These are phyloP conservation scores for Aspergillus pseudoviridinutans DNA, from an alignment of 2,329 filamentous ascomycete genomes.

Conservation along the genomic window DNA sequence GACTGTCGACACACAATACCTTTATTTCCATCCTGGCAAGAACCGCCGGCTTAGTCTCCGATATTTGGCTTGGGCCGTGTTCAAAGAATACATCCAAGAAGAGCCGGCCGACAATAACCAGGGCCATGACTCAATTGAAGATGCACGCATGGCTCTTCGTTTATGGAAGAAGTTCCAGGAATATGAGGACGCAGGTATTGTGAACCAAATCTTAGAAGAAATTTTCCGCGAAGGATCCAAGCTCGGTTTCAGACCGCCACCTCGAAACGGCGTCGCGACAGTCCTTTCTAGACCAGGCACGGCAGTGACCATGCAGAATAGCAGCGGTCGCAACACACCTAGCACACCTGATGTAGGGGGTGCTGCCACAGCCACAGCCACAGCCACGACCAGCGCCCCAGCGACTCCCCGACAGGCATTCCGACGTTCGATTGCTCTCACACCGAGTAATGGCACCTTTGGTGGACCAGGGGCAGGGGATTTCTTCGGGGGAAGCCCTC, in stretches of 20 bases:
- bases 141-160: constrained; percentile 84
- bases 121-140: constrained; percentile 88
- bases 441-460: constrained; percentile 41
- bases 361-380: constrained; percentile 12
- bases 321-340: constrained; percentile 41
- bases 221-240: constrained; percentile 68
- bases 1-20: constrained; percentile 88
- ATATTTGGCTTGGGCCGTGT: constrained; percentile 84
- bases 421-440: constrained; percentile 39
- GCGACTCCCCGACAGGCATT: constrained; percentile 41
- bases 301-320: constrained; percentile 35
- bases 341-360: constrained; percentile 33
- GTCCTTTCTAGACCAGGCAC: constrained; percentile 38
- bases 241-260: constrained; percentile 55
- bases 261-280: constrained; percentile 30
- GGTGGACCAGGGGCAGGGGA: constrained; percentile 33
- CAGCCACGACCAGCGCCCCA: constrained; percentile 28
- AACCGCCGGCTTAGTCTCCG: constrained; percentile 85
- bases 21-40: constrained; percentile 78
- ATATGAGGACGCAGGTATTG: constrained; percentile 77
- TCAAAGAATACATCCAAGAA: constrained; percentile 91
- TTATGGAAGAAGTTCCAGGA: constrained; percentile 88
- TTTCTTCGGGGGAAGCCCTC: constrained; percentile 38
- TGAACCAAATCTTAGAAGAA: constrained; percentile 79
- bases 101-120: constrained; percentile 53